Conservation (phyloP, 345 rosid species). For the Arabidopsis suecica region DNA sequence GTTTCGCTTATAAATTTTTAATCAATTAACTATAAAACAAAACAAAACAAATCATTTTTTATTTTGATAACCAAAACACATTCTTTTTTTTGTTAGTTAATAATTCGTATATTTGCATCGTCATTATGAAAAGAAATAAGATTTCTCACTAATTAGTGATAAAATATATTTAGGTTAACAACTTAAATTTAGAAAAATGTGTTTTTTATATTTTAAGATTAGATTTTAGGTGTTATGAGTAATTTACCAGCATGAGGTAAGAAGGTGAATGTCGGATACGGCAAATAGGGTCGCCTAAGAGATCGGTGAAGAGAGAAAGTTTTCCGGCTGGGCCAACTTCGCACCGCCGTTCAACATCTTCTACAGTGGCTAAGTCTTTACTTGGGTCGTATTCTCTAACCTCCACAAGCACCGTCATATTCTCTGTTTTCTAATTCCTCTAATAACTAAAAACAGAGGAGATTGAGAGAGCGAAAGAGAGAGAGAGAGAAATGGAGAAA, state of each 20-base stretch:
- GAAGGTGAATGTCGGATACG: constrained; percentile 98
- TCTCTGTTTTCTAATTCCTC: neutral
- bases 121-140: neutral
- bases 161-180: neutral
- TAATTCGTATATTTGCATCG: neutral
- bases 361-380: constrained; percentile 63
- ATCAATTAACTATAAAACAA: neutral
- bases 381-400: constrained; percentile 75
- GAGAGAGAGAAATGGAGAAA: neutral
- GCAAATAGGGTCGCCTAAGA: constrained; percentile 93
- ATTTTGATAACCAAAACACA: neutral
- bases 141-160: too few relatives aligned
- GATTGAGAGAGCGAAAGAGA: constrained; percentile 1
- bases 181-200: neutral
- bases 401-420: constrained; percentile 45
- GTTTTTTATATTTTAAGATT: too few relatives aligned
- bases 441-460: constrained; percentile 6
- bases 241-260: constrained; percentile 91
- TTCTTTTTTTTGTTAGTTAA: neutral
- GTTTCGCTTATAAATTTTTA: neutral
- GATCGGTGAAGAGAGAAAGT: constrained; percentile 87
- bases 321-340: constrained; percentile 69
- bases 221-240: neutral
- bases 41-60: too few relatives aligned
- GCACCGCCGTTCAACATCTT: constrained; percentile 79